Evolutionary conservation across 1,284 basidiomycete genomes (phyloP), one percentile per base, ranked within the genome.

Genomic region (Cystobasidium pallidum): DNA sequence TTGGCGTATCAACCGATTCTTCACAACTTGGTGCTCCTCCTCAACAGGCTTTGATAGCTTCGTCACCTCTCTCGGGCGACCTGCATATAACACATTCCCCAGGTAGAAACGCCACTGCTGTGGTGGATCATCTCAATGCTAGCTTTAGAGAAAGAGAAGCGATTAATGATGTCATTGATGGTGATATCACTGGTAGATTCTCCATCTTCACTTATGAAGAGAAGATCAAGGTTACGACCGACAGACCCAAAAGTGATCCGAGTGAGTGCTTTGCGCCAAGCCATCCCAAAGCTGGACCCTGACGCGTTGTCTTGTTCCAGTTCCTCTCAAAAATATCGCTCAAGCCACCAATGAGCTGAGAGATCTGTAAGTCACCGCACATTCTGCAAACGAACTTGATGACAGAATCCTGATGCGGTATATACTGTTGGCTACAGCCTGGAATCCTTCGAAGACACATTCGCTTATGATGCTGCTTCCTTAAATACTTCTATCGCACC

Each of bases 221-320:
- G 30, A 57, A 54, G 30, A 26, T 54, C 6, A 66, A 66, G 43
- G 41, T 54, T 4, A 47, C 30, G 0, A 71, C n/a, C 13, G 61
- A 63, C 21, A 36, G 68, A n/a, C 68, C 68, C 34, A 71, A 64
- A 61, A 71, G 68, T 59, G 68, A 71, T n/a, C 68, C 68, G 3
- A 39, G 68, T 71, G 32, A 63, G 68, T 36, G 19, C n/a, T n/a
- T n/a, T n/a, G n/a, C n/a, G n/a, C n/a, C 11, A 45, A 41, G 3
- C 54, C 63, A 34, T 54, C 32, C 24, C 17, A 36, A 45, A 21
- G 57, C 24, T 36, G 28, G 11, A 47, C 32, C 3, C n/a, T 66
- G 26, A 43, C 57, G 8, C 4, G 17, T 41, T n/a, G 24, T 10
- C 43, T 49, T 17, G 8, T 19, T 19, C 15, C 59, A 71, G 68